These are phyloP conservation scores for Rhizopus sp. DNA, from an alignment of 371 early-diverging fungal genomes.

Conservation along the genomic window DNA sequence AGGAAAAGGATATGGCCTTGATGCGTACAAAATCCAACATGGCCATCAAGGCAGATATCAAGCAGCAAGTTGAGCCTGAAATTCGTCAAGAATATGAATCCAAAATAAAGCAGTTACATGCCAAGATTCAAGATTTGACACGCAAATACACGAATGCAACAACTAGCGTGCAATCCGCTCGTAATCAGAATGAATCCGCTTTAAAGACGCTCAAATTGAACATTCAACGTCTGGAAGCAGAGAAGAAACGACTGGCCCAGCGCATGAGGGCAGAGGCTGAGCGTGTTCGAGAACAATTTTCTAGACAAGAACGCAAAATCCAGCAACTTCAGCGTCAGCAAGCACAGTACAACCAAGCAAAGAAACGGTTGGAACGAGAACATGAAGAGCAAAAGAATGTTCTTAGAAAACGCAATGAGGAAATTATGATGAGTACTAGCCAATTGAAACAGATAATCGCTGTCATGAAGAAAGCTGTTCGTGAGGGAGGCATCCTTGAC, in stretches of 20 bases:
- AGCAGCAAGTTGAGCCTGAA: slow-evolving; percentile 32
- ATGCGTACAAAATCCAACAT: slow-evolving; percentile 26
- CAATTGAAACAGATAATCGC: slow-evolving; percentile 56
- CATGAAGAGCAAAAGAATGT: slow-evolving; percentile 64
- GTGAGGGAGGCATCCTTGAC: slow-evolving; percentile 52
- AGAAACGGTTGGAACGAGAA: slow-evolving; percentile 69
- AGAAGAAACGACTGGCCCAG: slow-evolving; percentile 78
- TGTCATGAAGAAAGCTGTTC: slow-evolving; percentile 51
- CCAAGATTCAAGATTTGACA: slow-evolving; percentile 65
- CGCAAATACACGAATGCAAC: slow-evolving; percentile 64
- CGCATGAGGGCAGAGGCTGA: slow-evolving; percentile 77
- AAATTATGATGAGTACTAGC: slow-evolving; percentile 53
- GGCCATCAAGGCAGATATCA: slow-evolving; percentile 25
- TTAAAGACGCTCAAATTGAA: slow-evolving; percentile 53
- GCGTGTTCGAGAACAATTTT: slow-evolving; percentile 66
- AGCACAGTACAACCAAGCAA: slow-evolving; percentile 66
- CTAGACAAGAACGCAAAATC: slow-evolving; percentile 71
- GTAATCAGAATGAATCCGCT: slow-evolving; percentile 56
- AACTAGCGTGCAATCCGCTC: slow-evolving; percentile 53
- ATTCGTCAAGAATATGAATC: slow-evolving; percentile 61
- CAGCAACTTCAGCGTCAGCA: slow-evolving; percentile 75
- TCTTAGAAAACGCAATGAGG: slow-evolving; percentile 56
- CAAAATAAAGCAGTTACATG: slow-evolving; percentile 68
- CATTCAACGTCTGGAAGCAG: slow-evolving; percentile 69
- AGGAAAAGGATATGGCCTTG: slow-evolving; percentile 70